A percentile compares a stretch with the other conserved stretches of the same genome.
These are phyloP conservation scores for Meyerozyma athensensis DNA, from an alignment of 1,139 yeast genomes.

Conservation along the genomic window DNA sequence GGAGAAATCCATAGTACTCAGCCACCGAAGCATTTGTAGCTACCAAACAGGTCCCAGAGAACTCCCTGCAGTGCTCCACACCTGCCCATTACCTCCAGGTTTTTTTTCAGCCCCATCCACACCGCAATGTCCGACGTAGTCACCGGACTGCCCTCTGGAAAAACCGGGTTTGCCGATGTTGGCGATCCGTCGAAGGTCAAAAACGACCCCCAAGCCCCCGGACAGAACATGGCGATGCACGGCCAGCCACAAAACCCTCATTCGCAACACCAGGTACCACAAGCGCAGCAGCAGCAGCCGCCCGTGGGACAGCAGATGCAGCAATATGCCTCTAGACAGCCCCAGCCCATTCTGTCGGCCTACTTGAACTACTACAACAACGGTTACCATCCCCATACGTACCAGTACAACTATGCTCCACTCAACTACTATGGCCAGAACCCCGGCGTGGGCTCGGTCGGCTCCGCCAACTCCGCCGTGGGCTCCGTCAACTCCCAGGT, in stretches of 20 bases:
- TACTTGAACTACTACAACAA: slow-evolving; percentile 4
- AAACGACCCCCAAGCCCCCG: not conserved
- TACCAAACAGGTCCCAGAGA: no score
- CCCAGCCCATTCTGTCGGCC: slow-evolving; percentile 3
- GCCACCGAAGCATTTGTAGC: not conserved
- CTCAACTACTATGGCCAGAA: slow-evolving; percentile 1
- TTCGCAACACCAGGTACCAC: slow-evolving; percentile 6
- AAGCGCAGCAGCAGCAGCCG: slow-evolving; percentile 6
- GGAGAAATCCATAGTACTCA: not conserved
- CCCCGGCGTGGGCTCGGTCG: not conserved
- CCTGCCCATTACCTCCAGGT: not conserved
- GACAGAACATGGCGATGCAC: not conserved
- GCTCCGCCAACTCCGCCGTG: not conserved
- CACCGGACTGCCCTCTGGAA: slow-evolving; percentile 2
- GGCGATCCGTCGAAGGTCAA: not conserved
- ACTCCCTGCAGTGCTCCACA: no score
- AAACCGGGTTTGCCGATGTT: not conserved
- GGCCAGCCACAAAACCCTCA: slow-evolving; percentile 3
- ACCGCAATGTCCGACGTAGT: not conserved
- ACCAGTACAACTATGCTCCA: slow-evolving; percentile 1
- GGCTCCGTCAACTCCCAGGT: not conserved
- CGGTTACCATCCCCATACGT: slow-evolving; percentile 3
- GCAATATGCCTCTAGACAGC: slow-evolving; percentile 5
- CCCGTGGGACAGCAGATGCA: slow-evolving; percentile 7
- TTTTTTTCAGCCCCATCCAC: not conserved